Conservation (phyloP, 2,329 filamentous ascomycete genomes). For the Stagonosporopsis rhizophila region DNA sequence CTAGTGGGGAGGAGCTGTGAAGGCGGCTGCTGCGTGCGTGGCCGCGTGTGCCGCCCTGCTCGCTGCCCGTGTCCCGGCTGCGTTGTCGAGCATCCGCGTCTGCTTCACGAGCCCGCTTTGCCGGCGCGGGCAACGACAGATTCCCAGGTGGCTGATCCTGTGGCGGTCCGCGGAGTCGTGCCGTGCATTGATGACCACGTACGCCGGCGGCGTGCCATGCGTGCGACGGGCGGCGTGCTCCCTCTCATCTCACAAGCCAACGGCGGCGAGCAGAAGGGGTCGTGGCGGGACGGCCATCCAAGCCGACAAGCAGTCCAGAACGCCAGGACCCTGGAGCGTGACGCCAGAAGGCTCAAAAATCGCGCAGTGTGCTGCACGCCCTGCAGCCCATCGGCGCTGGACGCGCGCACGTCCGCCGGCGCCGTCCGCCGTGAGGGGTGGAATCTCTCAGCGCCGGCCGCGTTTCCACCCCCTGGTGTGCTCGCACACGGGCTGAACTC, state of each 20-base stretch:
- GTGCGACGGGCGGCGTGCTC: constrained; percentile 1
- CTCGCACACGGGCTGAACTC: background rate
- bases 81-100: background rate
- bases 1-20: too few species aligned
- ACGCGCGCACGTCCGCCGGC: constrained; percentile 7
- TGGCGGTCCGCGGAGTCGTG: constrained; percentile 4
- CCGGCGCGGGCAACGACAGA: background rate
- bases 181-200: background rate
- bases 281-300: constrained; percentile 7
- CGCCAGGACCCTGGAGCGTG: constrained; percentile 3
- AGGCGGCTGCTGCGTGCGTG: background rate
- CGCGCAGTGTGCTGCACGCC: constrained; percentile 7
- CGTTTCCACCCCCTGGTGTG: constrained; percentile 7
- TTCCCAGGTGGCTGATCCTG: background rate
- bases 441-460: background rate
- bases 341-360: constrained; percentile 16
- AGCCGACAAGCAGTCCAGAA: constrained; percentile 8
- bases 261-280: background rate
- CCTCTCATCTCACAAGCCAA: constrained; percentile 10
- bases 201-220: background rate
- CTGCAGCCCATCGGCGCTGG: background rate
- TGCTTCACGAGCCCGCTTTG: background rate
- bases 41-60: background rate
- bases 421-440: background rate
- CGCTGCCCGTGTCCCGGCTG: background rate